Conservation (phyloP, 805 yeast species). For the Barnettozyma salicaria region DNA sequence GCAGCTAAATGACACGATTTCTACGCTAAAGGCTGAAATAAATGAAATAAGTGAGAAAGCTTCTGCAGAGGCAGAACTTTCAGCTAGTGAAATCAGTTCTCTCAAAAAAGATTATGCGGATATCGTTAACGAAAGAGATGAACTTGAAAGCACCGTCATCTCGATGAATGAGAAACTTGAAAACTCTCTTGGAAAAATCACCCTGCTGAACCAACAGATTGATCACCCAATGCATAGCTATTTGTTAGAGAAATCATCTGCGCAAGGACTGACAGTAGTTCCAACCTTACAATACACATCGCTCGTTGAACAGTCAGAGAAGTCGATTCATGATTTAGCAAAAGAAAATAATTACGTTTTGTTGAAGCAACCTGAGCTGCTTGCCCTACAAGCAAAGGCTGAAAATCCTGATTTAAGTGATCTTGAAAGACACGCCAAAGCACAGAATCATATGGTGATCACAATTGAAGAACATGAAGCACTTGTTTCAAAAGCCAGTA, state of each 20-base stretch:
- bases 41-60: neutral
- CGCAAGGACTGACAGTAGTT: conserved; percentile 26
- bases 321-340: conserved; percentile 20
- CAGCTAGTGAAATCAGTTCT: neutral
- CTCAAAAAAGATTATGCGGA: neutral
- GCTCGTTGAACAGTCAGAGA: conserved; percentile 17
- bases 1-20: neutral
- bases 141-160: neutral
- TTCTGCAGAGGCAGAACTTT: conserved; percentile 2
- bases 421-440: conserved; percentile 13
- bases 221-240: conserved; percentile 31
- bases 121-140: conserved; percentile 1
- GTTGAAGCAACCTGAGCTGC: conserved; percentile 11
- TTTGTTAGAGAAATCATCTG: conserved; percentile 25
- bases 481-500: conserved; percentile 12
- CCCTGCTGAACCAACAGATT: conserved; percentile 11
- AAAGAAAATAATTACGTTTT: conserved; percentile 14
- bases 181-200: conserved; percentile 11
- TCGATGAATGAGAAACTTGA: conserved; percentile 8
- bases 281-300: conserved; percentile 20
- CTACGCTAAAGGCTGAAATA: conserved; percentile 4
- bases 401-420: conserved; percentile 20
- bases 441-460: conserved; percentile 18
- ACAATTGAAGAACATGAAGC: conserved; percentile 15
- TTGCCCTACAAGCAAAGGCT: conserved; percentile 18